Evolutionary conservation across 192 early-diverging fungal genomes (phyloP).

Genomic region (Entomortierella beljakovae): DNA sequence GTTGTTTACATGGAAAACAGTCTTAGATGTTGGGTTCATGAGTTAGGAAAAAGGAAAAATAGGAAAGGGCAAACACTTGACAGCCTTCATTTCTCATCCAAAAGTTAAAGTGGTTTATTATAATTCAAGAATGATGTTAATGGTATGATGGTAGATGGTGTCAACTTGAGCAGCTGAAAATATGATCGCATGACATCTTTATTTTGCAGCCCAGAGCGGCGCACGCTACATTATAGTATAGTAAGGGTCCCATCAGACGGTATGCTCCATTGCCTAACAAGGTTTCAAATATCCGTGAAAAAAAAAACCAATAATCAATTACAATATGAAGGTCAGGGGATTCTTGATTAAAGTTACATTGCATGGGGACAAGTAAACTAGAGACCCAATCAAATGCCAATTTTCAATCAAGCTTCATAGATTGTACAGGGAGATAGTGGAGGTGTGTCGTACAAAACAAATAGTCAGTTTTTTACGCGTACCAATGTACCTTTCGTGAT

Average conservation of each 20-base stretch:
- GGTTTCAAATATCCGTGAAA: not conserved
- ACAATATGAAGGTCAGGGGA: no score
- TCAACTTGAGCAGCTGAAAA: not conserved
- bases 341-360: not conserved
- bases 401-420: conserved; percentile 13
- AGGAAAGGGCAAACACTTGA: no score
- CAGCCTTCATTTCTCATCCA: no score
- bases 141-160: conserved; percentile 14
- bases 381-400: not conserved
- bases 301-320: not conserved
- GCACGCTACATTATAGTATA: not conserved
- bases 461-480: not conserved
- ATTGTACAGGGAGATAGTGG: conserved; percentile 15
- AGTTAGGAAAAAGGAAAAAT: no score
- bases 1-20: no score
- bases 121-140: not conserved
- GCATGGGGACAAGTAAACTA: not conserved
- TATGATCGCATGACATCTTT: conserved; percentile 11
- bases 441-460: conserved; percentile 11
- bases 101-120: no score
- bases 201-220: no score
- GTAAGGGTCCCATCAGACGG: not conserved
- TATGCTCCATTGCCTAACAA: not conserved
- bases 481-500: not conserved
- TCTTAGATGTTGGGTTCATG: no score